Conservation (phyloP, 179 eudicot species). For the Actinidia arguta region DNA sequence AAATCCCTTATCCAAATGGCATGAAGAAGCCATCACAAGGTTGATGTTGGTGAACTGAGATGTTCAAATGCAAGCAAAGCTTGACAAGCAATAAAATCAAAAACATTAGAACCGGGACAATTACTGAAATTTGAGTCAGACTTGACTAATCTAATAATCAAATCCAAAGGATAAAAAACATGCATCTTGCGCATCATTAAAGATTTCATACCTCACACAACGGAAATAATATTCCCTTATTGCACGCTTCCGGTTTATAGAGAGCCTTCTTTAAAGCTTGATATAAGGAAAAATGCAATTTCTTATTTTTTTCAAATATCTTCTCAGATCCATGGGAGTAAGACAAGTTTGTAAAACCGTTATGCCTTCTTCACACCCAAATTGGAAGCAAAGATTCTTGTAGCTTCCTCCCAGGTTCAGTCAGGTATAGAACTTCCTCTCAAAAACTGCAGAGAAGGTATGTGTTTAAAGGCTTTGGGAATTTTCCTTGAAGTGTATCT, state of each 20-base stretch:
- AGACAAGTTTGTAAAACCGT: slow-evolving; percentile 80
- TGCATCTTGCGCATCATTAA: slow-evolving; percentile 8
- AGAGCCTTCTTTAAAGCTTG: slow-evolving; percentile 79
- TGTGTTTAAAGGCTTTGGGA: slow-evolving; percentile 85
- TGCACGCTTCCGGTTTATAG: slow-evolving; percentile 95
- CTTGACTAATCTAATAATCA: neutral
- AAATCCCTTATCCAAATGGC: neutral
- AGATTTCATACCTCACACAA: slow-evolving; percentile 75
- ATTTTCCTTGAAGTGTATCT: slow-evolving; percentile 78
- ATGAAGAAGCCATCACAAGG: neutral
- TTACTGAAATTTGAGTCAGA: neutral
- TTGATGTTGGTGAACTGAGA: neutral
- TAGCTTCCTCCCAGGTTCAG: slow-evolving; percentile 95
- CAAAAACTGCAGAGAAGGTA: slow-evolving; percentile 67
- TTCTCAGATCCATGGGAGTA: slow-evolving; percentile 84
- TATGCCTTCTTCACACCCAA: slow-evolving; percentile 81
- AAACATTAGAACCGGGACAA: neutral
- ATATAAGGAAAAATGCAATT: slow-evolving; percentile 79
- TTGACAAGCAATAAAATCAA: neutral
- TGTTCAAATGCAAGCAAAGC: neutral
- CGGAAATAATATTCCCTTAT: slow-evolving; percentile 89
- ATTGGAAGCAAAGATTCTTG: slow-evolving; percentile 94
- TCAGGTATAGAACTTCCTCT: slow-evolving; percentile 85
- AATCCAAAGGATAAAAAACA: neutral
- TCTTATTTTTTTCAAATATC: slow-evolving; percentile 84